These are phyloP conservation scores for Hypomontagnella monticulosa DNA, from an alignment of 495 filamentous ascomycete genomes.

Conservation along the genomic window DNA sequence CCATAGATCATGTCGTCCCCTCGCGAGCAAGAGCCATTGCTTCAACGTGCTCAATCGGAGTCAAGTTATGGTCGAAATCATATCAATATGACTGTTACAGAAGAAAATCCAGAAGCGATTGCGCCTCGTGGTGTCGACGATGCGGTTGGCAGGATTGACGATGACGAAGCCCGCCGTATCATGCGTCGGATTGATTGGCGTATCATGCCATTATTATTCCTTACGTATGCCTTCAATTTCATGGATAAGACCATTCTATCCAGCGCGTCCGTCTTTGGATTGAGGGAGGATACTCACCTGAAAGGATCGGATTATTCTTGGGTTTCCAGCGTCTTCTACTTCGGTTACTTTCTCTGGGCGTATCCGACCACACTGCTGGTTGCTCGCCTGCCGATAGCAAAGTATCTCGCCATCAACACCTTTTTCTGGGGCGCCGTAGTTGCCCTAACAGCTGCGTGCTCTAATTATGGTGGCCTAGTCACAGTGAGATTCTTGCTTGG, in stretches of 20 bases:
- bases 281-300: slow-evolving; percentile 47
- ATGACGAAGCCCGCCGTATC: slow-evolving; percentile 34
- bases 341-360: slow-evolving; percentile 47
- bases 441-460: slow-evolving; percentile 76
- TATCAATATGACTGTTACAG: slow-evolving; percentile 14
- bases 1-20: slow-evolving; percentile 23
- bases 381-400: slow-evolving; percentile 46
- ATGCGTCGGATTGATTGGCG: slow-evolving; percentile 46
- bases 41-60: slow-evolving; percentile 17
- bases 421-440: slow-evolving; percentile 73
- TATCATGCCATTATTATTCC: slow-evolving; percentile 45
- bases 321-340: slow-evolving; percentile 50
- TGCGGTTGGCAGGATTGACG: slow-evolving; percentile 12
- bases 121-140: slow-evolving; percentile 1
- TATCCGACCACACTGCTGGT: slow-evolving; percentile 45
- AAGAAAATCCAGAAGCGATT: neutral
- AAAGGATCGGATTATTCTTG: slow-evolving; percentile 51
- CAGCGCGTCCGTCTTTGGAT: slow-evolving; percentile 48
- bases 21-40: slow-evolving; percentile 24
- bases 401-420: slow-evolving; percentile 42
- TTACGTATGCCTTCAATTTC: slow-evolving; percentile 47
- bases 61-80: slow-evolving; percentile 8
- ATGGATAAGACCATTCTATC: slow-evolving; percentile 53
- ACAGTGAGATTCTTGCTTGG: slow-evolving; percentile 66
- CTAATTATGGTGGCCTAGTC: slow-evolving; percentile 74